These are phyloP conservation scores for Monosporascus sp. DNA, from an alignment of 2,329 filamentous ascomycete species.

Conservation along the genomic window DNA sequence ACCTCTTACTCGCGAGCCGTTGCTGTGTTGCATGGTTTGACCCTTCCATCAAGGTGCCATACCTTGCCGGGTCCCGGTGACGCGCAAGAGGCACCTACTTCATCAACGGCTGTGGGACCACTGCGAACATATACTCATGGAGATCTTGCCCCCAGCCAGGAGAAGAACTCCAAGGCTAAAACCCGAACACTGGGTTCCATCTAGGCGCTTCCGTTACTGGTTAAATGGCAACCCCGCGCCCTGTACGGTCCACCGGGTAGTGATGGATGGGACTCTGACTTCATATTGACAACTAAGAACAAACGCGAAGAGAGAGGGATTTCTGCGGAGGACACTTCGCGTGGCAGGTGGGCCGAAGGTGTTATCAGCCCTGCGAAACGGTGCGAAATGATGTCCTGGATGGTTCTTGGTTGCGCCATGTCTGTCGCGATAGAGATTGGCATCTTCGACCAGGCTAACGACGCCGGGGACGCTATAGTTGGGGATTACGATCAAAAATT, in stretches of 20 bases:
- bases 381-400: conserved; percentile 57
- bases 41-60: too few species aligned
- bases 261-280: conserved; percentile 51
- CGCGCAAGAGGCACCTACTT: too few species aligned
- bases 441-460: conserved; percentile 17
- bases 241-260: conserved; percentile 48
- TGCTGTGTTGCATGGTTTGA: too few species aligned
- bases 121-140: too few species aligned
- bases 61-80: too few species aligned
- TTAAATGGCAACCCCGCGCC: conserved; percentile 51
- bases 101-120: too few species aligned
- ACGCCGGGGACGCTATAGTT: too few species aligned
- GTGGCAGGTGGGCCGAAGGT: conserved; percentile 40
- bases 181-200: conserved; percentile 45
- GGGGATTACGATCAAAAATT: too few species aligned
- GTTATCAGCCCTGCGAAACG: conserved; percentile 49
- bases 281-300: conserved; percentile 37
- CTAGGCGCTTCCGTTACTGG: conserved; percentile 47
- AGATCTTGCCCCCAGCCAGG: conserved; percentile 12
- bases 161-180: conserved; percentile 45
- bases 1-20: too few species aligned
- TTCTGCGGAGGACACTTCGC: neutral
- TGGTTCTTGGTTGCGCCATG: conserved; percentile 48
- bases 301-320: conserved; percentile 16
- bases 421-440: conserved; percentile 48